Evolutionary conservation across 192 early-diverging fungal genomes (phyloP).

Genomic region (Podila horticola): DNA sequence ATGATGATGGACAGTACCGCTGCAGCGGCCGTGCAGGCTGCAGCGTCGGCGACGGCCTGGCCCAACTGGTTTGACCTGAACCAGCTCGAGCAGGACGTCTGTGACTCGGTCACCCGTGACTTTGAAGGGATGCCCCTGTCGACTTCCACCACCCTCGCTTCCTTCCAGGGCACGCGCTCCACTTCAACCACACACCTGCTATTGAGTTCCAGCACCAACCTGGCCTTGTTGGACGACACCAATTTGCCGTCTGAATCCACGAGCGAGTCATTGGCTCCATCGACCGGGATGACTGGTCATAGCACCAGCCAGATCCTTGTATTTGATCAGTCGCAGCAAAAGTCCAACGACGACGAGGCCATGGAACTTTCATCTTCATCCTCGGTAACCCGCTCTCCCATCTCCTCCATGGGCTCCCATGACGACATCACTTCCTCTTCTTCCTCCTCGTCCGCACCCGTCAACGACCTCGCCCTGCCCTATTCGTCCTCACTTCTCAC

Average conservation of each 20-base stretch:
- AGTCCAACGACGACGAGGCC: neutral
- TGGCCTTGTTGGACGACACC: constrained; percentile 31
- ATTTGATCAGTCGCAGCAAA: constrained; percentile 22
- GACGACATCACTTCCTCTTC: neutral
- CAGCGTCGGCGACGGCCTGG: constrained; percentile 29
- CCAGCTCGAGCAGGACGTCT: constrained; percentile 44
- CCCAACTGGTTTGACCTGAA: constrained; percentile 49
- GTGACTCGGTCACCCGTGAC: constrained; percentile 13
- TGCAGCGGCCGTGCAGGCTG: constrained; percentile 32
- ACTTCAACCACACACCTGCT: constrained; percentile 13
- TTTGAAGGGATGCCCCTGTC: constrained; percentile 12
- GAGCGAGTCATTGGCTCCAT: neutral
- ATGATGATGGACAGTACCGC: constrained; percentile 38
- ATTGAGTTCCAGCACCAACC: constrained; percentile 37
- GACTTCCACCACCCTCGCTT: constrained; percentile 12
- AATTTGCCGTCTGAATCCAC: neutral
- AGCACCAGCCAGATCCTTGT: constrained; percentile 45
- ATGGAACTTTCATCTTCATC: neutral
- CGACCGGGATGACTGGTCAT: neutral
- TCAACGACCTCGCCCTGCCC: constrained; percentile 33
- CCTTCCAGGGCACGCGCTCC: constrained; percentile 6
- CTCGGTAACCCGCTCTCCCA: neutral
- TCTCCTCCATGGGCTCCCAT: neutral
- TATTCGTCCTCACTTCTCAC: constrained; percentile 39
- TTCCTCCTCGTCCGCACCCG: neutral